Conservation (phyloP, 495 filamentous ascomycete species). For the Lepraria neglecta region DNA sequence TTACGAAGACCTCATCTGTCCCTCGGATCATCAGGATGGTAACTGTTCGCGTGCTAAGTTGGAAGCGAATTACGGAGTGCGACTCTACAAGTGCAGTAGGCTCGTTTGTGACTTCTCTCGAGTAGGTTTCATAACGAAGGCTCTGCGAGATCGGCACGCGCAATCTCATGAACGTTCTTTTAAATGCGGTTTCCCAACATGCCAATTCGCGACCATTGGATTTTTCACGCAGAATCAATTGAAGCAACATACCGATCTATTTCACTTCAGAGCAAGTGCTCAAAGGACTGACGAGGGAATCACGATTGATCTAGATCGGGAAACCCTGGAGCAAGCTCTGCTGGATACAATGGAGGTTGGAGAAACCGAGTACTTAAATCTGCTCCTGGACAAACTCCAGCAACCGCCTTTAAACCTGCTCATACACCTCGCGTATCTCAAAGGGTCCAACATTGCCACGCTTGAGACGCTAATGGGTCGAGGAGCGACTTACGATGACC, state of each 20-base stretch:
- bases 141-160: background rate
- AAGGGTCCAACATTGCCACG: background rate
- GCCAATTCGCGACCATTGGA: background rate
- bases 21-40: background rate
- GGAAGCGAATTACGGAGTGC: background rate
- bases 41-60: background rate
- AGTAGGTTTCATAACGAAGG: slow-evolving; percentile 3
- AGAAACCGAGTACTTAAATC: background rate
- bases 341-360: slow-evolving; percentile 11
- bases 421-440: slow-evolving; percentile 14
- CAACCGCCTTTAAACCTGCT: slow-evolving; percentile 12
- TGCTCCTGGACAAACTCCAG: background rate
- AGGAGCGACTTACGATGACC: slow-evolving; percentile 7
- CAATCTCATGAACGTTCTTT: slow-evolving; percentile 10
- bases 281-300: background rate
- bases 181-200: slow-evolving; percentile 7
- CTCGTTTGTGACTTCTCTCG: slow-evolving; percentile 2
- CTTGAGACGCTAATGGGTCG: slow-evolving; percentile 5
- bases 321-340: slow-evolving; percentile 10
- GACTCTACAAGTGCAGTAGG: slow-evolving; percentile 4
- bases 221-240: slow-evolving; percentile 14
- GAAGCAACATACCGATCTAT: slow-evolving; percentile 7
- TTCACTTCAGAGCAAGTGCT: background rate
- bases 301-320: background rate
- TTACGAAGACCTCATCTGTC: slow-evolving; percentile 4